Conservation (phyloP, 75 land plant genomes). For the Cryptomeria japonica region DNA sequence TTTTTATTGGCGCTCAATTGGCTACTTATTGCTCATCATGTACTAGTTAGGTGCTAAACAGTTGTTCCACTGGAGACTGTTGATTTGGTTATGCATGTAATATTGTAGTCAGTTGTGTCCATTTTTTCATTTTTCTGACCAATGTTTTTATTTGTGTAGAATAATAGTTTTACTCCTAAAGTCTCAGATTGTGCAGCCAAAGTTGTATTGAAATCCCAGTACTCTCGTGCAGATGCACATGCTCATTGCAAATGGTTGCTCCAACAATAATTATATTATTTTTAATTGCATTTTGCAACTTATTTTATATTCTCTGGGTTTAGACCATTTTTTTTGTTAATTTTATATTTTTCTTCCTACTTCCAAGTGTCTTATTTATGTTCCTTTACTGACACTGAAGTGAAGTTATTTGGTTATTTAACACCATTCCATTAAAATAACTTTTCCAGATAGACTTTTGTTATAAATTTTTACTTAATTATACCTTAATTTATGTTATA, state of each 20-base stretch:
- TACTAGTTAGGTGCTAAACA: no score
- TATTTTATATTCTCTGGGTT: neutral
- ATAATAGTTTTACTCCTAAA: no score
- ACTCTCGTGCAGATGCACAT: neutral
- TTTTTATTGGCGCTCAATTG: neutral
- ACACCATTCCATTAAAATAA: neutral
- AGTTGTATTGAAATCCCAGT: no score
- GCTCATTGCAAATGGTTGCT: neutral
- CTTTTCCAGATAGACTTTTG: neutral
- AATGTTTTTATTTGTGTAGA: no score
- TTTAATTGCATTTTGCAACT: neutral
- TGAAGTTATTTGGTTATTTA: neutral
- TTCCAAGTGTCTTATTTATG: neutral
- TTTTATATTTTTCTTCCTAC: neutral
- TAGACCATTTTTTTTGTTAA: neutral
- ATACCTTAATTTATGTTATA: neutral
- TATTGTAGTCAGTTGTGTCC: neutral
- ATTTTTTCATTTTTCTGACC: neutral
- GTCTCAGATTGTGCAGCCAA: neutral
- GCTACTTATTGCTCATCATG: neutral
- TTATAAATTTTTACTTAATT: slow-evolving; percentile 5
- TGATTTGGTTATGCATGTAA: neutral
- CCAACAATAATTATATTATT: neutral
- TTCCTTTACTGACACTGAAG: neutral
- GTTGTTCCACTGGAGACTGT: no score